A percentile compares a stretch with the other conserved stretches of the same genome.
Evolutionary conservation across 2,329 filamentous ascomycete species (phyloP).

Genomic region (Alternaria incomplexa): DNA sequence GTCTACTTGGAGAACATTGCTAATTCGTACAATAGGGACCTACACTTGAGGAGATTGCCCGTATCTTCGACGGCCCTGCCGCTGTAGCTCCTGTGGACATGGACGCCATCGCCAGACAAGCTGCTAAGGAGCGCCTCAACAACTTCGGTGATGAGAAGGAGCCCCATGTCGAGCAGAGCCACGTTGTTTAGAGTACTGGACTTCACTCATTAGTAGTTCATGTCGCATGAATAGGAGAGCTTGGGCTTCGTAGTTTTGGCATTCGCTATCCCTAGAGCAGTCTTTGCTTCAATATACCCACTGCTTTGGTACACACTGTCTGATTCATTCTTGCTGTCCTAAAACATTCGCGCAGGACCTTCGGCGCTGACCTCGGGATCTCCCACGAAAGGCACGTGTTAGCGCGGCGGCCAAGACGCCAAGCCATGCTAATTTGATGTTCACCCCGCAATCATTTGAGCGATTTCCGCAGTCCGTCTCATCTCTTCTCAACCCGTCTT

Average conservation of each 20-base stretch:
- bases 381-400: neutral
- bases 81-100: conserved; percentile 47
- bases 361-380: neutral
- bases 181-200: neutral
- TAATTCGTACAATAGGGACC: conserved; percentile 55
- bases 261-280: neutral
- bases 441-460: neutral
- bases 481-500: neutral
- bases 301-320: neutral
- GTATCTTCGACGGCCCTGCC: conserved; percentile 70
- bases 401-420: neutral
- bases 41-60: conserved; percentile 71
- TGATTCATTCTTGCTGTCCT: neutral
- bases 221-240: neutral
- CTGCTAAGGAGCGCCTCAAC: conserved; percentile 18
- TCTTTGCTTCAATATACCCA: neutral
- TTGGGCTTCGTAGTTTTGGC: neutral
- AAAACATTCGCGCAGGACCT: neutral
- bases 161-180: conserved; percentile 16
- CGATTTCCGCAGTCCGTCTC: neutral
- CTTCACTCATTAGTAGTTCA: neutral
- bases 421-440: neutral
- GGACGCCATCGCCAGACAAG: conserved; percentile 29
- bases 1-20: neutral
- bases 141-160: conserved; percentile 22